phyloP scores from a whole-genome alignment of 164 flowering plant species.

The Magnolia officinalis region DNA sequence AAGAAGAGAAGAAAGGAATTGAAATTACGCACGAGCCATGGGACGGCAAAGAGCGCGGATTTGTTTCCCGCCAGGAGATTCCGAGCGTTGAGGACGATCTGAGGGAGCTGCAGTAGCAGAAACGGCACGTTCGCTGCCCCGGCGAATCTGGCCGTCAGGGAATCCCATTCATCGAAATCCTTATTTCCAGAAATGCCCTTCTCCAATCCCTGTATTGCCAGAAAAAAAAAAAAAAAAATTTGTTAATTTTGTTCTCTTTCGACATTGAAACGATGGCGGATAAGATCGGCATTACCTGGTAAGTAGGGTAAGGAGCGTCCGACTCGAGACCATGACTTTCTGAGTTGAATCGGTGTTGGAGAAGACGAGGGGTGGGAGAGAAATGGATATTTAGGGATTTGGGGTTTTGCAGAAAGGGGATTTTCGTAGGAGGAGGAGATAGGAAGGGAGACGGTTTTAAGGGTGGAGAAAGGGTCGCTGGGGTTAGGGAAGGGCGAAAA shows the following conservation, averaged over 20 bases:
- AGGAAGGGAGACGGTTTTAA: too few species aligned
- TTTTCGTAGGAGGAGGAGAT: background rate
- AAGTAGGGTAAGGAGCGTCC: background rate
- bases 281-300: background rate
- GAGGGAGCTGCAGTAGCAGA: constrained; percentile 77
- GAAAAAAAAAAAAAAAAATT: background rate
- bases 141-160: constrained; percentile 66
- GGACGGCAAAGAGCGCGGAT: constrained; percentile 66
- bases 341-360: background rate
- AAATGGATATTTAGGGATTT: background rate
- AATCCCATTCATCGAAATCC: constrained; percentile 61
- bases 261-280: background rate
- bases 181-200: constrained; percentile 1
- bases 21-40: constrained; percentile 65
- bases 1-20: background rate
- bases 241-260: background rate
- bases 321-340: background rate
- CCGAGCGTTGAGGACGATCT: constrained; percentile 77
- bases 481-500: background rate
- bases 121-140: constrained; percentile 80
- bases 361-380: background rate
- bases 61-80: constrained; percentile 77
- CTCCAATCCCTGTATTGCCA: background rate
- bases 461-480: background rate
- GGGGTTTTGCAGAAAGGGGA: background rate